Percentiles rank a stretch among this genome's conserved stretches.
These are phyloP conservation scores for Vitis rotundifolia DNA, from an alignment of 164 flowering plant genomes.

Conservation along the genomic window DNA sequence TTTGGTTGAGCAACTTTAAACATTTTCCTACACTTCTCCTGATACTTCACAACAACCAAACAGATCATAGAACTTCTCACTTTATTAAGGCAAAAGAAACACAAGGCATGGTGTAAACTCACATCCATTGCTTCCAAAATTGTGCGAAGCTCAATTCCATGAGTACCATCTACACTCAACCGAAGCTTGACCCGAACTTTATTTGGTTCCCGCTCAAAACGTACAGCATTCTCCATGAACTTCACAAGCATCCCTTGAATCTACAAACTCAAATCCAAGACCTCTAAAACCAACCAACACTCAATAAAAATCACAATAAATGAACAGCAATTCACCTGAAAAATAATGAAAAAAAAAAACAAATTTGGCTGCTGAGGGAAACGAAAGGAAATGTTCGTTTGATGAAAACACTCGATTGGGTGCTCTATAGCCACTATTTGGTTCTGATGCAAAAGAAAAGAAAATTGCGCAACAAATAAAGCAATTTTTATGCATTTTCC, in stretches of 20 bases:
- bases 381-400: no score
- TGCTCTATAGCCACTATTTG: no score
- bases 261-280: slow-evolving; percentile 55
- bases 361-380: no score
- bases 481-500: no score
- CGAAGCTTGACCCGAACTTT: slow-evolving; percentile 41
- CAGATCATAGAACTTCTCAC: neutral
- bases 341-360: no score
- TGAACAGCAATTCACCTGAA: no score
- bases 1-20: no score
- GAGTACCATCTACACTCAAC: slow-evolving; percentile 26
- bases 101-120: slow-evolving; percentile 18
- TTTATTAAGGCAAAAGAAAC: neutral
- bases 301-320: slow-evolving; percentile 17
- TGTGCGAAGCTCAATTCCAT: slow-evolving; percentile 49
- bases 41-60: no score
- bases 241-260: slow-evolving; percentile 65
- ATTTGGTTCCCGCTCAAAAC: slow-evolving; percentile 44
- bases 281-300: slow-evolving; percentile 32
- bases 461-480: no score
- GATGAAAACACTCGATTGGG: no score
- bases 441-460: no score
- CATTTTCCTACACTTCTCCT: no score
- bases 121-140: slow-evolving; percentile 88
- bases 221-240: slow-evolving; percentile 59